Percentiles rank a stretch among this genome's conserved stretches.
phyloP scores from a whole-genome alignment of 257 asterid genomes.

The Nicotiana tomentosiformis region DNA sequence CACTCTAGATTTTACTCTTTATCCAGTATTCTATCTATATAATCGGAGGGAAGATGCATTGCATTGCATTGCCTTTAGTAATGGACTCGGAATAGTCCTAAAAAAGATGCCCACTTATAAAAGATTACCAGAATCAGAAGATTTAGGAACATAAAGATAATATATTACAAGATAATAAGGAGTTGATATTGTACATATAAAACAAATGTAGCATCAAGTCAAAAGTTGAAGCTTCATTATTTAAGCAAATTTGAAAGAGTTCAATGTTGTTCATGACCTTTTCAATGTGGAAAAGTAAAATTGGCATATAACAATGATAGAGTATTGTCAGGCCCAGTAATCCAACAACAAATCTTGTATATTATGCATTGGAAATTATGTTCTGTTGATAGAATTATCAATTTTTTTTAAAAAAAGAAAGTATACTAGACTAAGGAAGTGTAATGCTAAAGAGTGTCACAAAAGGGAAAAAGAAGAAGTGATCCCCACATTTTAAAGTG shows the following conservation, averaged over 20 bases:
- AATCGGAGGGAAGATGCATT: not conserved
- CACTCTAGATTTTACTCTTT: not conserved
- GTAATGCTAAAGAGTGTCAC: not conserved
- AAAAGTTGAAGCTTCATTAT: conserved; percentile 8
- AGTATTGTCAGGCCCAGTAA: not conserved
- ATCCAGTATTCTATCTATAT: not conserved
- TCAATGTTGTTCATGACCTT: conserved; percentile 33
- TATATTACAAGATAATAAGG: not conserved
- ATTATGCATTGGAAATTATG: not conserved
- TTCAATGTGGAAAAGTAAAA: conserved; percentile 40
- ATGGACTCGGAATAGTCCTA: conserved; percentile 9
- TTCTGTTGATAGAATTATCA: not conserved
- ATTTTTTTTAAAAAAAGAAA: not conserved
- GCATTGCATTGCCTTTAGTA: conserved; percentile 2
- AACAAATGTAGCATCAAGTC: not conserved
- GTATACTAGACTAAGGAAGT: conserved; percentile 4
- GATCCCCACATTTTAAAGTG: conserved; percentile 13
- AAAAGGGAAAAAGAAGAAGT: conserved; percentile 15
- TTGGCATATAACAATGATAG: not conserved
- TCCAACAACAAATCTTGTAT: not conserved
- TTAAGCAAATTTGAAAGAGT: conserved; percentile 28
- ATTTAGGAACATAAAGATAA: conserved; percentile 2
- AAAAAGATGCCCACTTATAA: conserved; percentile 24
- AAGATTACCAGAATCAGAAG: not conserved
- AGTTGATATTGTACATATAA: conserved; percentile 1